Percentiles rank a stretch among this genome's conserved stretches.
Evolutionary conservation across 2,329 filamentous ascomycete genomes (phyloP).

Genomic region (Leptographium flavum): DNA sequence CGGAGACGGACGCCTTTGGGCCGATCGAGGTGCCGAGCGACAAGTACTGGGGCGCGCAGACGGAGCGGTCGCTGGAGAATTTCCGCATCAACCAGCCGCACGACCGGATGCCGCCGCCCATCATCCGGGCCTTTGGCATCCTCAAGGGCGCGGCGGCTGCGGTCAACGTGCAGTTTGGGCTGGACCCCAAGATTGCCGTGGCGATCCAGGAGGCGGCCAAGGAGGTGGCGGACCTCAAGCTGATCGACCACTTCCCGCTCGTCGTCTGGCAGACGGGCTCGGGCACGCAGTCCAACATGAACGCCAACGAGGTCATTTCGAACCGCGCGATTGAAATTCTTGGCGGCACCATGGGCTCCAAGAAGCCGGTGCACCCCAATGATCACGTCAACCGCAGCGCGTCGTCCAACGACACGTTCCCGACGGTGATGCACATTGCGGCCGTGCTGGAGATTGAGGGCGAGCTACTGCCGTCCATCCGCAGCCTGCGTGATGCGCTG

Average conservation of each 20-base stretch:
- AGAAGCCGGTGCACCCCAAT: conserved; percentile 98
- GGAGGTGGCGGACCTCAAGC: conserved; percentile 87
- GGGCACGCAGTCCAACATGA: conserved; percentile 99
- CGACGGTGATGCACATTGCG: conserved; percentile 98
- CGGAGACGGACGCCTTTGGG: conserved; percentile 95
- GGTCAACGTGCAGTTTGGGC: conserved; percentile 89
- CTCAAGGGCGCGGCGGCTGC: conserved; percentile 92
- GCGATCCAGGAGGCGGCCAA: conserved; percentile 90
- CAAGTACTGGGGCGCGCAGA: conserved; percentile 98
- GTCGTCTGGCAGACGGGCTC: conserved; percentile 99
- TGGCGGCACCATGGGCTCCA: conserved; percentile 83
- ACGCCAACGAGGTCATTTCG: conserved; percentile 98
- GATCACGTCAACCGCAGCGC: conserved; percentile 99
- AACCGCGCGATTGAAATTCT: conserved; percentile 98
- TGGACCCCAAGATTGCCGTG: conserved; percentile 78
- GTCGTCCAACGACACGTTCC: conserved; percentile 98
- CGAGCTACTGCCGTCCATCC: conserved; percentile 68
- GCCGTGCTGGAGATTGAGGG: conserved; percentile 87
- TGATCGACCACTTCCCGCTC: conserved; percentile 93
- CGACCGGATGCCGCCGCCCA: conserved; percentile 91
- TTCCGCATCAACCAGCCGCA: conserved; percentile 99
- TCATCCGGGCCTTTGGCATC: conserved; percentile 89
- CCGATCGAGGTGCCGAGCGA: conserved; percentile 82
- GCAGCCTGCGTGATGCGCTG: conserved; percentile 67
- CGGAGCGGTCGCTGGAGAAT: conserved; percentile 89